These are phyloP conservation scores for Yamadazyma oceani DNA, from an alignment of 1,139 yeast genomes.

Conservation along the genomic window DNA sequence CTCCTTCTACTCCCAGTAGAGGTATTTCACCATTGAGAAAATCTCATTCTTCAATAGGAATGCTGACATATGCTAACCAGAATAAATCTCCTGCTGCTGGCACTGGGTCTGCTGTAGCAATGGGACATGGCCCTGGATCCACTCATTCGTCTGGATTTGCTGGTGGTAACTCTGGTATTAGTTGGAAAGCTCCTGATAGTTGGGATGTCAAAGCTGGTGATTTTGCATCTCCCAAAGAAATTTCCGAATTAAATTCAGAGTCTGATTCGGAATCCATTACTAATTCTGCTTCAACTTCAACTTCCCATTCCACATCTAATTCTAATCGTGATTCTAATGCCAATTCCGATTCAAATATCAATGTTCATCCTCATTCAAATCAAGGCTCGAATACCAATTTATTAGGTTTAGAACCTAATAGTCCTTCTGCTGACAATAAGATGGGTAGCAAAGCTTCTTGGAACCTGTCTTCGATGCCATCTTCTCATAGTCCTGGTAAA, in stretches of 20 bases:
- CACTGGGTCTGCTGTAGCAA: conserved; percentile 1
- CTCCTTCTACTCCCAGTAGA: conserved; percentile 3
- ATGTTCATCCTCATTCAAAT: not conserved
- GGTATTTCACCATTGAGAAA: conserved; percentile 10
- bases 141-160: too few relatives aligned
- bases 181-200: conserved; percentile 75
- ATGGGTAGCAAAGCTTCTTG: not conserved
- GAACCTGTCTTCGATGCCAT: conserved; percentile 1
- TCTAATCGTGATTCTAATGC: not conserved
- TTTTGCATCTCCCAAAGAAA: conserved; percentile 9
- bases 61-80: not conserved
- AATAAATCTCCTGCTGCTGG: not conserved
- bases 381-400: not conserved
- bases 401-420: not conserved
- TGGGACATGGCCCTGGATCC: not conserved
- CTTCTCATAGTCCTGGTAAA: conserved; percentile 1
- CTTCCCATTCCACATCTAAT: not conserved
- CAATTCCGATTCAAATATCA: conserved; percentile 8
- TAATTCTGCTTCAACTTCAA: not conserved
- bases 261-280: conserved; percentile 21
- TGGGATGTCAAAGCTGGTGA: conserved; percentile 65
- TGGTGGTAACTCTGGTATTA: not conserved
- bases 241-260: conserved; percentile 12
- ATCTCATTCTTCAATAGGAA: conserved; percentile 9
- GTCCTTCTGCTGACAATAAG: not conserved